These are phyloP conservation scores for Margaritispora aquatica DNA, from an alignment of 495 filamentous ascomycete species.

Conservation along the genomic window DNA sequence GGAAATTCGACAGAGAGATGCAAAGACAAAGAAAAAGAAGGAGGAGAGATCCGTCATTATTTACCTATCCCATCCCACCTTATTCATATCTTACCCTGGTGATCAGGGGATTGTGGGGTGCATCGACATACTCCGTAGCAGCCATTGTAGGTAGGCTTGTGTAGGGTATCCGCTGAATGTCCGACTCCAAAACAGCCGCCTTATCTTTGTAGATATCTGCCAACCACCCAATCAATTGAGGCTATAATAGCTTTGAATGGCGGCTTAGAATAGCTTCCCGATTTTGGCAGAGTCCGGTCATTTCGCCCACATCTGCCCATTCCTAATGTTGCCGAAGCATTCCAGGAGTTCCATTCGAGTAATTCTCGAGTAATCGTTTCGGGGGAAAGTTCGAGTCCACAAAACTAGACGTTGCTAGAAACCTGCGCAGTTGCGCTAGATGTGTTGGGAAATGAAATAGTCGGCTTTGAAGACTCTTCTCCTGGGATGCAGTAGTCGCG, in stretches of 20 bases:
- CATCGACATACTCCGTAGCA: no score
- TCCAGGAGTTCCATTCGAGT: not conserved
- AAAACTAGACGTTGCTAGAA: not conserved
- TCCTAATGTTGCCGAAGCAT: not conserved
- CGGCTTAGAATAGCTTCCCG: no score
- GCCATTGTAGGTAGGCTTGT: no score
- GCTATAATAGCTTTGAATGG: not conserved
- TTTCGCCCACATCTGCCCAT: not conserved
- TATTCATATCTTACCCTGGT: conserved; percentile 10
- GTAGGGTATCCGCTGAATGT: not conserved
- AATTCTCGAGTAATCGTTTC: not conserved
- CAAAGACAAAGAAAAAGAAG: conserved; percentile 2
- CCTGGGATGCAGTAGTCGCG: not conserved
- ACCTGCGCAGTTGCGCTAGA: not conserved
- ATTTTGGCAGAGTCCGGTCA: not conserved
- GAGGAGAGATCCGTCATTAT: not conserved
- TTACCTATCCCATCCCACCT: not conserved
- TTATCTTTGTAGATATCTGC: conserved; percentile 9
- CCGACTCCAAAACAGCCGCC: conserved; percentile 11
- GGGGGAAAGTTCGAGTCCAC: not conserved
- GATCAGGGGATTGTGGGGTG: conserved; percentile 26
- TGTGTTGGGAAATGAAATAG: not conserved
- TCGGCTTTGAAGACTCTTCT: not conserved
- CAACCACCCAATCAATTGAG: not conserved
- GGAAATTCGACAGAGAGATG: not conserved